Evolutionary conservation across 108 stramenopile species (phyloP).

Genomic region (Nitzschia inconspicua): DNA sequence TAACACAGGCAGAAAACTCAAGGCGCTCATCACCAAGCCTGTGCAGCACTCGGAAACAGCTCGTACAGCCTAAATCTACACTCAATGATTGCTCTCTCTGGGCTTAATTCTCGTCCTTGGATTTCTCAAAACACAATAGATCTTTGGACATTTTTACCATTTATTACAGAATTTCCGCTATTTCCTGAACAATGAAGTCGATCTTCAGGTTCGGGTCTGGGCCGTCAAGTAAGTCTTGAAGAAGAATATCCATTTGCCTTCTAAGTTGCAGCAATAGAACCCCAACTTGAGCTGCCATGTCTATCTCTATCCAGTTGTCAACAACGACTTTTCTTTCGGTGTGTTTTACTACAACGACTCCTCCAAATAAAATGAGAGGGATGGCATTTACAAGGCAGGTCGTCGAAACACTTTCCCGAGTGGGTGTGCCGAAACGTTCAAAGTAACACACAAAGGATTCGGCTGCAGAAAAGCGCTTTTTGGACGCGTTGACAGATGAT

Average conservation of each 20-base stretch:
- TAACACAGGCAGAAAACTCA: no score
- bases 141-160: no score
- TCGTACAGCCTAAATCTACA: no score
- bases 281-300: constrained; percentile 66
- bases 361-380: constrained; percentile 63
- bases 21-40: no score
- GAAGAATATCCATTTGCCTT: constrained; percentile 20
- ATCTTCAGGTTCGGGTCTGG: neutral
- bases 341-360: constrained; percentile 47
- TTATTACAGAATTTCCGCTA: no score
- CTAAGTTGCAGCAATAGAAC: constrained; percentile 56
- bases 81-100: no score
- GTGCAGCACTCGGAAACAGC: no score
- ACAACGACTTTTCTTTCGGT: constrained; percentile 52
- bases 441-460: constrained; percentile 59
- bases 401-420: constrained; percentile 52
- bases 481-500: constrained; percentile 46
- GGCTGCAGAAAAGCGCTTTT: constrained; percentile 10
- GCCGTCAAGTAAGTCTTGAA: neutral
- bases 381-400: constrained; percentile 68
- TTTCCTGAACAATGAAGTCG: no score
- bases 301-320: constrained; percentile 68
- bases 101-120: no score
- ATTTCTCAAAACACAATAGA: no score
- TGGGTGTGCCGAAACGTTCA: constrained; percentile 73